Base-by-base conservation (phyloP, 148 eudicot genomes). In the Nyssa sinensis region DNA sequence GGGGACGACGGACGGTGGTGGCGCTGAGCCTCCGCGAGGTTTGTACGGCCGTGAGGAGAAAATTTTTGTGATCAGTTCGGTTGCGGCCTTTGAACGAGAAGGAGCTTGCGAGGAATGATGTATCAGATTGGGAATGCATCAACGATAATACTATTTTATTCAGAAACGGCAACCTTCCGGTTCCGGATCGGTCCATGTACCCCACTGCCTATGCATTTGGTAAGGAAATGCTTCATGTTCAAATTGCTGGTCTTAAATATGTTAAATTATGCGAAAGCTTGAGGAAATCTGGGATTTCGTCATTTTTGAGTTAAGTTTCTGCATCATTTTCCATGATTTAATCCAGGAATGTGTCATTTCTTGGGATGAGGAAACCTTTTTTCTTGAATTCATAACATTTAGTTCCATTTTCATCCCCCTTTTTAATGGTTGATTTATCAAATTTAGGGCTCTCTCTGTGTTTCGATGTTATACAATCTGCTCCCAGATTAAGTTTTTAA, bases 41-140 rank as follows among this genome's bases (percentile, higher is more conserved):
- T 30, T 24, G 25, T 74, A 81, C 28, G 73, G 68, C 41, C 74
- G 70, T 31, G 90, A 77, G 39, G 88, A 94, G 86, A 91, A 78
- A 79, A 96, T 96, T 68, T 74, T 85, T 23, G 99, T 96, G 25
- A n/a, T 93, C 98, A 0, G 99, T 96, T 60, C 83, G 99, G 69
- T 67, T 96, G 81, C 86, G 99, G 79, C 99, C 99, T 39, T 84
- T 96, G 88, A 96, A 86, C 74, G 88, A 83, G 41, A 91, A 88
- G 84, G 98, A 96, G 81, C 78, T 84, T 55, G 77, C 67, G 25
- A 89, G 87, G 76, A 85, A 80, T 41, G 98, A 96, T 78, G 86
- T 82, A 8, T 78, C 87, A 7, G 99, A 93, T 82, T 96, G 99
- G 99, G 97, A 93, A 74, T 91, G 99, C 81, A 73, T 91, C 55